Base-by-base conservation (phyloP, 495 filamentous ascomycete genomes). In the Opeltia flavorubescens region DNA sequence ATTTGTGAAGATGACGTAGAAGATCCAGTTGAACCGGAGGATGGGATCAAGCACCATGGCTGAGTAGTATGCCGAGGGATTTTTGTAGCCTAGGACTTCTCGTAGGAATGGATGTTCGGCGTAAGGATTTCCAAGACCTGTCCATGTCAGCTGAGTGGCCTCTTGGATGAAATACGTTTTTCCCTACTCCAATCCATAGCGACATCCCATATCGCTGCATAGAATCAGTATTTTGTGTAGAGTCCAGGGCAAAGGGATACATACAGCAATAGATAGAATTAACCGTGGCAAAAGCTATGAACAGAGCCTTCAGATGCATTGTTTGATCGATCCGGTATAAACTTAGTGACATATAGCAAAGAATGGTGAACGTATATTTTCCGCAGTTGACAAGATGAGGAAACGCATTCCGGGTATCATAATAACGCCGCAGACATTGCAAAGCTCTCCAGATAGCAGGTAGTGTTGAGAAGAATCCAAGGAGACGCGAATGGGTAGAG, bases 1-100 rank as follows among this genome's bases (percentile, higher is more conserved):
- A 43, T 75, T 60, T 6, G 76, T 72, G 60, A 81, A 93, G 44
- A 95, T 86, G 56, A 83, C 80, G 64, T 94, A 98, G 59, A 89
- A 86, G 43, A 98, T 82, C 91, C 91, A 98, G 54, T 84, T 84
- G 62, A 94, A 95, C 17, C 91, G 82, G 1, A 98, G 66, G n/a
- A 94, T 71, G 0, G 89, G 82, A 59, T 98, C 86, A 25, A 91
- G 21, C 2, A 82, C 55, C 77, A 95, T 93, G 44, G 89, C 81
- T 7, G 60, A 59, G 56, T 95, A 95, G 66, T 98, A 98, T 5
- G 80, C 63, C 79, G 81, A 89, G 2, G 72, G 66, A 5, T 66
- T 67, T 51, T 87, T 87, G 60, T 85, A 83, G 1, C 80, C 86
- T 0, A 88, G 72, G n/a, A 78, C 76, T 33, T 84, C 72, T n/a